Evolutionary conservation across 208 protist species (phyloP), one percentile per base, ranked within the genome.

Genomic region (Wallacemonas sp.): DNA sequence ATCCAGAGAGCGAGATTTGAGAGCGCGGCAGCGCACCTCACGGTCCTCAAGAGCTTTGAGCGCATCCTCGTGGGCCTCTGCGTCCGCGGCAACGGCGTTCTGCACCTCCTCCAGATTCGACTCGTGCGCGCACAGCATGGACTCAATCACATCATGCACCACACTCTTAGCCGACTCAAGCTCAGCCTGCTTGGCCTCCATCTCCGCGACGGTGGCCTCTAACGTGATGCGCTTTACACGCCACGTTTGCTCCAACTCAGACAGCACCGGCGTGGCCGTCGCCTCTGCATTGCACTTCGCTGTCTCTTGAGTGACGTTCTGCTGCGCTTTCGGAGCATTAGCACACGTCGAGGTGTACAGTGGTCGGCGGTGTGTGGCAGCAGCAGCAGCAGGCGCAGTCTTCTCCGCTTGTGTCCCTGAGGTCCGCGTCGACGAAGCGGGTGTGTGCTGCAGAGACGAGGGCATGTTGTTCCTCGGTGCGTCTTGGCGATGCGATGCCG

Each of bases 1-100:
- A 11, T 79, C 77, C 27, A 83, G 58, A 5, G 76, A 70, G 3
- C 61, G 66, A 58, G 79, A 72, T 62, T 74, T 81, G 39, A 70
- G 55, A 6, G 61, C 62, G 19, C 67, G 42, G 38, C 75, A 83
- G 5, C 44, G 62, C 5, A 80, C 66, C 64, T 89, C 75, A 6
- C 79, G 72, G 14, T n/a, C 51, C 19, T 56, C 68, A 11, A 82
- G 53, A 1, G 65, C 63, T 17, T 56, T 45, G 14, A 75, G 28
- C 47, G 26, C 46, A 5, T 39, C 19, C 17, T 54, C 36, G 45
- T 66, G 58, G 15, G 54, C 63, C 14, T 12, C 17, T 5, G 73
- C 67, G 27, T 79, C 72, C 21, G 33, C 62, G 14, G 21, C 11
- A 0, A 74, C 24, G 24, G 66, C 27, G 11, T 55, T 9, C 38